Conservation (phyloP, 2,329 filamentous ascomycete genomes). For the Ophiocordyceps robertsii region DNA sequence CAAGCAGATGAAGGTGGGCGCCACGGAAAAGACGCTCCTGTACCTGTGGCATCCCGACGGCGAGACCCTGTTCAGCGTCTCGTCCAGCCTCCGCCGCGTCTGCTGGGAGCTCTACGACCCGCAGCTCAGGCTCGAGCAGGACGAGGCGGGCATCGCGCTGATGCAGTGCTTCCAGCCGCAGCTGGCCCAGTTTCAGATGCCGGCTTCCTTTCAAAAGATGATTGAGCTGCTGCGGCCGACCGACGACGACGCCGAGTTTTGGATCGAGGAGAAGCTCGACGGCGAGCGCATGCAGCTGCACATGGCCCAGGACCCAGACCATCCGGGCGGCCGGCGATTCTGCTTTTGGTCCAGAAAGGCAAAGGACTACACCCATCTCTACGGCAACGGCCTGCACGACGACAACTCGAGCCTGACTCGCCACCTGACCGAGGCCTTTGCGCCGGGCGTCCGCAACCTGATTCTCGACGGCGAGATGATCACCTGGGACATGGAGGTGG, state of each 20-base stretch:
- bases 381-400: slow-evolving; percentile 65
- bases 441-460: slow-evolving; percentile 63
- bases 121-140: slow-evolving; percentile 55
- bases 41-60: slow-evolving; percentile 71
- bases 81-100: slow-evolving; percentile 76
- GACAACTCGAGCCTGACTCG: slow-evolving; percentile 66
- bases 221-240: slow-evolving; percentile 52
- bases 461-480: slow-evolving; percentile 98
- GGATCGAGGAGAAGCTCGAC: slow-evolving; percentile 97
- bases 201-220: slow-evolving; percentile 64
- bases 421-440: slow-evolving; percentile 66
- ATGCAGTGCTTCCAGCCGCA: slow-evolving; percentile 98
- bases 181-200: slow-evolving; percentile 81
- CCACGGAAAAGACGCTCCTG: slow-evolving; percentile 80
- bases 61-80: slow-evolving; percentile 73
- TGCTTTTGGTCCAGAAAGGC: slow-evolving; percentile 91
- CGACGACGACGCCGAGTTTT: slow-evolving; percentile 65
- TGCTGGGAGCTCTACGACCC: slow-evolving; percentile 88
- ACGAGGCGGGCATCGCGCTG: slow-evolving; percentile 60
- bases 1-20: slow-evolving; percentile 59
- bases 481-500: slow-evolving; percentile 80
- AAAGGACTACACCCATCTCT: slow-evolving; percentile 92
- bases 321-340: slow-evolving; percentile 61
- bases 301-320: slow-evolving; percentile 57
- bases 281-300: slow-evolving; percentile 96